Evolutionary conservation across 768 basidiomycete genomes (phyloP).

Genomic region (Inosperma sp.): DNA sequence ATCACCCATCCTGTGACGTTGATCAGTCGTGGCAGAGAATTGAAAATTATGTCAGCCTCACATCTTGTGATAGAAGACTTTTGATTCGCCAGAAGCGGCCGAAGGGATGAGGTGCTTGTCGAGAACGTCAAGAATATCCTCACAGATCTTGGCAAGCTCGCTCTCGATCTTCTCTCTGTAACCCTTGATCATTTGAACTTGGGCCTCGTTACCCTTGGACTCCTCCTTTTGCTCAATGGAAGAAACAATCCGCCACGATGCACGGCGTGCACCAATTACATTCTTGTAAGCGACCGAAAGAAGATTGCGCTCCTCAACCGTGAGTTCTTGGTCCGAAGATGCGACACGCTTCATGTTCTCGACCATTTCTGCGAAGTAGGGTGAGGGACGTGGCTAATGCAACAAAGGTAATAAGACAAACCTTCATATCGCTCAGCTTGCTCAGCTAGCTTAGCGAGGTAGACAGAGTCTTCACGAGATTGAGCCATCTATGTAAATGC

Average conservation of each 20-base stretch:
- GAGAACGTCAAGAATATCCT: slow-evolving; percentile 95
- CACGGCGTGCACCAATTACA: slow-evolving; percentile 96
- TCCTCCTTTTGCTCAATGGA: slow-evolving; percentile 99
- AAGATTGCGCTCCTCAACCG: slow-evolving; percentile 97
- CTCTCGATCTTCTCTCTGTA: slow-evolving; percentile 98
- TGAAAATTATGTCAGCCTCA: slow-evolving; percentile 33
- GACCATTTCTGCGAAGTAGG: slow-evolving; percentile 75
- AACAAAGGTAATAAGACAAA: slow-evolving; percentile 28
- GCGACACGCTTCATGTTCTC: slow-evolving; percentile 99
- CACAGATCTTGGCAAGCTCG: slow-evolving; percentile 97
- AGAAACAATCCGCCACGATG: slow-evolving; percentile 96
- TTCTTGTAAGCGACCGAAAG: slow-evolving; percentile 99
- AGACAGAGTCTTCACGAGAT: slow-evolving; percentile 94
- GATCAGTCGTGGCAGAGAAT: slow-evolving; percentile 12
- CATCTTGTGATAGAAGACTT: slow-evolving; percentile 99
- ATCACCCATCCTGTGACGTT: slow-evolving; percentile 84
- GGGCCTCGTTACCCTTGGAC: slow-evolving; percentile 94
- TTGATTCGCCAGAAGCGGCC: slow-evolving; percentile 93
- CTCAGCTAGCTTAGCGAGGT: slow-evolving; percentile 99
- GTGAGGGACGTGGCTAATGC: slow-evolving; percentile 17
- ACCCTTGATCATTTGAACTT: slow-evolving; percentile 95
- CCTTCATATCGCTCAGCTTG: slow-evolving; percentile 99
- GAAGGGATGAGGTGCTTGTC: slow-evolving; percentile 98
- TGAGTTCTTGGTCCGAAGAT: slow-evolving; percentile 95
- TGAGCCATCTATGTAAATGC: slow-evolving; percentile 60